These are phyloP conservation scores for Litsea cubeba DNA, from an alignment of 164 flowering plant species.

Conservation along the genomic window DNA sequence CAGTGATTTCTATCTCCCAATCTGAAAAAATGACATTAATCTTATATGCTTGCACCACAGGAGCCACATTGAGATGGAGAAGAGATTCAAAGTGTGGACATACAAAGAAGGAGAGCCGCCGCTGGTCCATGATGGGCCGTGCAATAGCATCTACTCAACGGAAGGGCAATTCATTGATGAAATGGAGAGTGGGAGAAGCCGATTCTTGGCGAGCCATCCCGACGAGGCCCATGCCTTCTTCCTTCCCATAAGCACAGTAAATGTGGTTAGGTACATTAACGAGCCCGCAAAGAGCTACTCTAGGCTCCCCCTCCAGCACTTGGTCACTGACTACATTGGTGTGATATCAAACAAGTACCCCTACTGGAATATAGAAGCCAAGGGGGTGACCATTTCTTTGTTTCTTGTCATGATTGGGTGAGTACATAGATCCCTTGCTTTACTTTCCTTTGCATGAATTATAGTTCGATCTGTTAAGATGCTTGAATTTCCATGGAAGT, in stretches of 20 bases:
- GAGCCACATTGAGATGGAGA: constrained; percentile 47
- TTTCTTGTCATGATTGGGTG: constrained; percentile 93
- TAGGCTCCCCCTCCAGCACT: constrained; percentile 26
- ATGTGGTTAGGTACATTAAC: constrained; percentile 53
- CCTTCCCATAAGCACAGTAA: constrained; percentile 42
- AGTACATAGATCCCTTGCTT: neutral
- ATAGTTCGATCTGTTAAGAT: neutral
- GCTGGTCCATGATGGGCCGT: constrained; percentile 45
- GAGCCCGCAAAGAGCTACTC: constrained; percentile 21
- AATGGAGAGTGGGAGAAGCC: constrained; percentile 16
- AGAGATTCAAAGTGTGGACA: constrained; percentile 56
- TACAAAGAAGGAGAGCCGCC: constrained; percentile 69
- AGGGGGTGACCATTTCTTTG: constrained; percentile 82
- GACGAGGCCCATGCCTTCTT: constrained; percentile 12
- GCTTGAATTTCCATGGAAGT: neutral
- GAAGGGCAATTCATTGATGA: constrained; percentile 68
- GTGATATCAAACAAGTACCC: constrained; percentile 56
- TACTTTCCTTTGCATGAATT: neutral
- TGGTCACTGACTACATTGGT: constrained; percentile 51
- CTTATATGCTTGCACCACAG: neutral
- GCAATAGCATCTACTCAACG: constrained; percentile 45
- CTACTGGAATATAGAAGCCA: constrained; percentile 66
- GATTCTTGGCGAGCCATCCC: neutral
- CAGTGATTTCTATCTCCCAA: too few relatives aligned
- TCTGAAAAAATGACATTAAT: too few relatives aligned